phyloP scores from a whole-genome alignment of 2,329 filamentous ascomycete species.

The Scedosporium aurantiacum region DNA sequence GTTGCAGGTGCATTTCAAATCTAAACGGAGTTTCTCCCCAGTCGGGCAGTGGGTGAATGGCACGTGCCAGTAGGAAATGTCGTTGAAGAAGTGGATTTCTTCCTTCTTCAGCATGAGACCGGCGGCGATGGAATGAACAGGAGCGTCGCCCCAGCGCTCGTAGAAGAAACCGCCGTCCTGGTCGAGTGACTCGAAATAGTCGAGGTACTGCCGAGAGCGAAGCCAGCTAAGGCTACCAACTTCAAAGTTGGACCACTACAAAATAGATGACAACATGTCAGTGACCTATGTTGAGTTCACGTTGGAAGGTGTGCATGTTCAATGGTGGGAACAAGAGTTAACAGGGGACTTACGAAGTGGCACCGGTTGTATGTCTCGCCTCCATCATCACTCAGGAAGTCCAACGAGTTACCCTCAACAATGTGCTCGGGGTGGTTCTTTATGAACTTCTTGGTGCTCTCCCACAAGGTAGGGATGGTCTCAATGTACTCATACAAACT shows the following conservation, averaged over 20 bases:
- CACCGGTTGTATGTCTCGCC: conserved; percentile 94
- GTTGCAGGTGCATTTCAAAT: conserved; percentile 89
- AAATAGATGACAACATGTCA: neutral
- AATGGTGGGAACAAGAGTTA: neutral
- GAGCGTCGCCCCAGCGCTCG: conserved; percentile 95
- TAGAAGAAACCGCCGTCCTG: conserved; percentile 96
- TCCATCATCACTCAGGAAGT: conserved; percentile 81
- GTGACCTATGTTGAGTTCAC: neutral
- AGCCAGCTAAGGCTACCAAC: conserved; percentile 92
- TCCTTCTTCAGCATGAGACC: conserved; percentile 79
- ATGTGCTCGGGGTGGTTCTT: conserved; percentile 83
- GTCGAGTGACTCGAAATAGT: conserved; percentile 85
- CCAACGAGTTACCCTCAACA: conserved; percentile 72
- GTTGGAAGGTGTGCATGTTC: neutral
- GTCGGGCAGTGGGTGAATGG: conserved; percentile 97
- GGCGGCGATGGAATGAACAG: conserved; percentile 95
- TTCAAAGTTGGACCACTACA: conserved; percentile 96
- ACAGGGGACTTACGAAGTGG: conserved; percentile 64
- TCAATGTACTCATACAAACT: conserved; percentile 95
- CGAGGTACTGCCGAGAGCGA: conserved; percentile 74
- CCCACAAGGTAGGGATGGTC: conserved; percentile 93
- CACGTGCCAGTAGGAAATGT: conserved; percentile 96
- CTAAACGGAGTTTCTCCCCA: conserved; percentile 68
- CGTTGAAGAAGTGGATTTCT: conserved; percentile 96
- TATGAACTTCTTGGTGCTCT: conserved; percentile 91